Evolutionary conservation across 306 rosid species (phyloP).

Genomic region (Fragaria vesca): DNA sequence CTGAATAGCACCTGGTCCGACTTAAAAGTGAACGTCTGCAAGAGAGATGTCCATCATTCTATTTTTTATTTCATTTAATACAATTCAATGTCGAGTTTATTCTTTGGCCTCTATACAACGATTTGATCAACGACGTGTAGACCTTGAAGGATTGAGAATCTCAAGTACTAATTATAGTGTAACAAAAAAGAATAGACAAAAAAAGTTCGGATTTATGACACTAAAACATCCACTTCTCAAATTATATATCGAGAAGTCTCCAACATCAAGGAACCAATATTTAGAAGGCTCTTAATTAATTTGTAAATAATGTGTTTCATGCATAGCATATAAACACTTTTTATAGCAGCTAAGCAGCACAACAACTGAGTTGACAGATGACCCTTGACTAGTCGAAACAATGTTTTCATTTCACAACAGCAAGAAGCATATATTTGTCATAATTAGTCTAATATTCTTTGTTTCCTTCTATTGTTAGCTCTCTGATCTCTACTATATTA

Average conservation of each 20-base stretch:
- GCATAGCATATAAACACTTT: neutral
- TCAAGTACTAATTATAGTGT: no score
- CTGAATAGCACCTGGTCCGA: no score
- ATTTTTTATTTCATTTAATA: no score
- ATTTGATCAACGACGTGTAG: no score
- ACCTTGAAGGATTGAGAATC: no score
- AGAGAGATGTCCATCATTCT: no score
- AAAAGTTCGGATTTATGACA: no score
- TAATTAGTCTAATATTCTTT: no score
- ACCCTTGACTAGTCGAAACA: neutral
- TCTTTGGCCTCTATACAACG: no score
- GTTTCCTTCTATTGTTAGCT: neutral
- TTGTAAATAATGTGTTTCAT: neutral
- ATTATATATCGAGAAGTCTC: neutral
- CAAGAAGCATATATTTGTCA: neutral
- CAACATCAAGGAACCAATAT: neutral
- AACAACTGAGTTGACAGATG: slow-evolving; percentile 11
- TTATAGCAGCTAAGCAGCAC: slow-evolving; percentile 10
- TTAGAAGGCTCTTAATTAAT: neutral
- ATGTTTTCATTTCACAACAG: neutral
- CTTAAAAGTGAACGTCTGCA: no score
- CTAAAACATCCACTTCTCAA: neutral
- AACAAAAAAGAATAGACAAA: no score
- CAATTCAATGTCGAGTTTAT: no score
- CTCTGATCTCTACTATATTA: neutral